Conservation (phyloP, 306 rosid species). For the Hippophae gyantsensis region DNA sequence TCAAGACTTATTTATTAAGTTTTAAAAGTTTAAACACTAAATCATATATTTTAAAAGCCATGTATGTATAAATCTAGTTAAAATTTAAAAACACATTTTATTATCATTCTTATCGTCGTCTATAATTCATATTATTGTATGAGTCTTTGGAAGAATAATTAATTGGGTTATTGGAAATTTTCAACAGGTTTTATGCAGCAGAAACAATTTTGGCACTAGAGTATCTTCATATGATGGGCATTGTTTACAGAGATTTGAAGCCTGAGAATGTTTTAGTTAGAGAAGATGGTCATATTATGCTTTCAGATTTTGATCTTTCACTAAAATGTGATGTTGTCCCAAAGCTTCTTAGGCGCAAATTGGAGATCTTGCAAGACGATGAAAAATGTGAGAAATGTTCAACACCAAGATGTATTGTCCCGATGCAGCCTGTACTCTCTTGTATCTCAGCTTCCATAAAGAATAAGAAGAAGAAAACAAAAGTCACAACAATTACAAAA, state of each 20-base stretch:
- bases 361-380: background rate
- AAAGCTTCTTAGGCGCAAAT: constrained; percentile 42
- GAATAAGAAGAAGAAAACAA: constrained; percentile 23
- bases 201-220: constrained; percentile 79
- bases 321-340: constrained; percentile 95
- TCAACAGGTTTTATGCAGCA: constrained; percentile 73
- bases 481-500: constrained; percentile 51
- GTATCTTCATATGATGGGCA: constrained; percentile 98
- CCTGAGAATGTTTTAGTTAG: constrained; percentile 91
- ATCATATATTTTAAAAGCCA: too few relatives aligned
- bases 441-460: constrained; percentile 55
- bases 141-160: too few relatives aligned
- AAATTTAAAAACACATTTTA: too few relatives aligned
- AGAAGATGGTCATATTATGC: constrained; percentile 93
- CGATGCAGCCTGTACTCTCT: constrained; percentile 80
- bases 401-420: constrained; percentile 46
- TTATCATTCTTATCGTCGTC: too few relatives aligned
- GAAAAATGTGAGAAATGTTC: constrained; percentile 28
- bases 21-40: too few relatives aligned
- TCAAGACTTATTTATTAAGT: too few relatives aligned
- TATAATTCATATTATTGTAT: too few relatives aligned
- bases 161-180: too few relatives aligned
- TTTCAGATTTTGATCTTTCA: constrained; percentile 87
- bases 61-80: too few relatives aligned
- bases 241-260: constrained; percentile 89